Evolutionary conservation across 768 basidiomycete genomes (phyloP).

Genomic region (Amanita brunnescens): DNA sequence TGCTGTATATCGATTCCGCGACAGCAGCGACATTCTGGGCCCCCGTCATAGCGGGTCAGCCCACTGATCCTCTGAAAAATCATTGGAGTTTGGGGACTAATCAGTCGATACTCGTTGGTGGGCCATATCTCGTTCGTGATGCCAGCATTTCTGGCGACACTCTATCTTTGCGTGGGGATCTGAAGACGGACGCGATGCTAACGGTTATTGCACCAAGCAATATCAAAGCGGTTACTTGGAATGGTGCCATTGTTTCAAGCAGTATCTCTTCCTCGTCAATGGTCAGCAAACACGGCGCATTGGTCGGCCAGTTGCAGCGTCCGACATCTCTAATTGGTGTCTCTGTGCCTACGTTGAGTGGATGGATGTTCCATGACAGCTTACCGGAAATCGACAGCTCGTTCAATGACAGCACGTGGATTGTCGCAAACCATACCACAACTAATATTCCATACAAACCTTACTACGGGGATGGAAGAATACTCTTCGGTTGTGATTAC

Average conservation of each 20-base stretch:
- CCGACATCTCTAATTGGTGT: constrained; percentile 22
- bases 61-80: constrained; percentile 36
- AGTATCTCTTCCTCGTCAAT: constrained; percentile 22
- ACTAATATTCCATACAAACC: constrained; percentile 69
- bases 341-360: constrained; percentile 38
- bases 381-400: constrained; percentile 54
- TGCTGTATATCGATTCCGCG: constrained; percentile 57
- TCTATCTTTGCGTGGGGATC: constrained; percentile 61
- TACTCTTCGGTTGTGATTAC: constrained; percentile 85
- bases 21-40: constrained; percentile 73
- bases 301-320: constrained; percentile 39
- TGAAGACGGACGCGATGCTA: constrained; percentile 48
- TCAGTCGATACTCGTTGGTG: constrained; percentile 52
- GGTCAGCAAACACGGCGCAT: constrained; percentile 33
- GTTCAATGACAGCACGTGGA: constrained; percentile 63
- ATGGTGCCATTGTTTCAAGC: constrained; percentile 41
- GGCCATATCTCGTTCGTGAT: constrained; percentile 55
- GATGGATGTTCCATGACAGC: constrained; percentile 73
- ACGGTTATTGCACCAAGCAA: constrained; percentile 54
- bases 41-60: constrained; percentile 44
- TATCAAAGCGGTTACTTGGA: constrained; percentile 59
- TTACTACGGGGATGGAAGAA: constrained; percentile 62
- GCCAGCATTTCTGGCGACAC: constrained; percentile 38
- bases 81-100: constrained; percentile 76
- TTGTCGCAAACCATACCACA: constrained; percentile 55